These are phyloP conservation scores for Colletotrichum plurivorum DNA, from an alignment of 2,329 filamentous ascomycete genomes.

Conservation along the genomic window DNA sequence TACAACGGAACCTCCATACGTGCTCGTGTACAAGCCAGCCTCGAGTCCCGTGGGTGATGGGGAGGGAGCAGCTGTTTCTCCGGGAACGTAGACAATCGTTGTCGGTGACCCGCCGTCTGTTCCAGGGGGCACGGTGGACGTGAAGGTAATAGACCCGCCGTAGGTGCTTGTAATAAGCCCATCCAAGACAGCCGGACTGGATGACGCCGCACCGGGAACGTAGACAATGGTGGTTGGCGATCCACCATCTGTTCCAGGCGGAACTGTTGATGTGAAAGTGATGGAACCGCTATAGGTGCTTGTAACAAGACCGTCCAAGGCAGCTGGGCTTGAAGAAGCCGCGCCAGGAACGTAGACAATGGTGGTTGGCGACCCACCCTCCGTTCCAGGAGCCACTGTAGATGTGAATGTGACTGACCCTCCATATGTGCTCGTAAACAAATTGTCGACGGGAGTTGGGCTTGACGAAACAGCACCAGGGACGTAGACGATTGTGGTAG, in stretches of 20 bases:
- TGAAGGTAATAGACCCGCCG: slow-evolving; percentile 7
- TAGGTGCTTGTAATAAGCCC: slow-evolving; percentile 10
- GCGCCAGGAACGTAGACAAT: background rate
- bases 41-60: background rate
- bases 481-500: background rate
- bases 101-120: background rate
- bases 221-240: background rate
- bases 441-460: background rate
- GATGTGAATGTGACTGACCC: background rate
- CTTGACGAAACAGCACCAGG: background rate
- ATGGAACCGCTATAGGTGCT: background rate
- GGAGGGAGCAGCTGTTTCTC: background rate
- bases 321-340: background rate
- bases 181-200: background rate
- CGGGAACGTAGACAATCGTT: slow-evolving; percentile 3
- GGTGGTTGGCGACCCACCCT: background rate
- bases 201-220: background rate
- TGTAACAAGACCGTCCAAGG: background rate
- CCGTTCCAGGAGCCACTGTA: background rate
- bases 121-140: background rate
- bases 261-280: background rate
- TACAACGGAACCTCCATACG: slow-evolving; percentile 13
- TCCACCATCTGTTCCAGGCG: background rate
- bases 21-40: slow-evolving; percentile 6
- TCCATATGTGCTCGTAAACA: background rate